A percentile compares a stretch with the other conserved stretches of the same genome.
Evolutionary conservation across 129 eudicot species (phyloP).

Genomic region (Saussurea involucrata): DNA sequence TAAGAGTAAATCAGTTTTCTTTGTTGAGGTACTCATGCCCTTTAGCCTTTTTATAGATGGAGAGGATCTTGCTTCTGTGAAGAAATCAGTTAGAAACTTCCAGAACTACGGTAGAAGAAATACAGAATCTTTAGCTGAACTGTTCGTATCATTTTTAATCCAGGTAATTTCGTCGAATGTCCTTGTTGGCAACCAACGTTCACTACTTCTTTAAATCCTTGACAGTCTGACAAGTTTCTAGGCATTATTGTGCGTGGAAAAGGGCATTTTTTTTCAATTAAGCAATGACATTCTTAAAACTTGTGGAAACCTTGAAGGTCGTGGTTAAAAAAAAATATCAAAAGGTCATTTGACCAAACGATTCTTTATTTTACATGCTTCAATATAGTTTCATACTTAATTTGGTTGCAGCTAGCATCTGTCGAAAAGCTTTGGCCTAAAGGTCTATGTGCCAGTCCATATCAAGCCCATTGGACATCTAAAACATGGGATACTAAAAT

Average conservation of each 20-base stretch:
- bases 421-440: conserved; percentile 74
- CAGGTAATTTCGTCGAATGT: conserved; percentile 45
- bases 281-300: neutral
- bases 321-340: neutral
- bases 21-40: neutral
- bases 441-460: conserved; percentile 90
- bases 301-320: neutral
- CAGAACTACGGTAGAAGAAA: conserved; percentile 57
- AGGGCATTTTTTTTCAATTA: neutral
- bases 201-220: neutral
- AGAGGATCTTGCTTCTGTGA: conserved; percentile 50
- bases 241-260: neutral
- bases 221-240: neutral
- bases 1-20: neutral
- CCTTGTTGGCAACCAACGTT: neutral
- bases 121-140: conserved; percentile 70
- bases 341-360: neutral
- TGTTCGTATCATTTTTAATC: conserved; percentile 65
- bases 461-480: conserved; percentile 73
- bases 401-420: conserved; percentile 58
- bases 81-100: conserved; percentile 41
- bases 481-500: conserved; percentile 64
- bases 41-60: conserved; percentile 47
- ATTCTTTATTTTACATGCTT: neutral
- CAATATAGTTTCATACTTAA: neutral